A percentile compares a stretch with the other conserved stretches of the same genome.
Conservation (phyloP, 306 rosid genomes). For the Citrullus mucosospermus region DNA sequence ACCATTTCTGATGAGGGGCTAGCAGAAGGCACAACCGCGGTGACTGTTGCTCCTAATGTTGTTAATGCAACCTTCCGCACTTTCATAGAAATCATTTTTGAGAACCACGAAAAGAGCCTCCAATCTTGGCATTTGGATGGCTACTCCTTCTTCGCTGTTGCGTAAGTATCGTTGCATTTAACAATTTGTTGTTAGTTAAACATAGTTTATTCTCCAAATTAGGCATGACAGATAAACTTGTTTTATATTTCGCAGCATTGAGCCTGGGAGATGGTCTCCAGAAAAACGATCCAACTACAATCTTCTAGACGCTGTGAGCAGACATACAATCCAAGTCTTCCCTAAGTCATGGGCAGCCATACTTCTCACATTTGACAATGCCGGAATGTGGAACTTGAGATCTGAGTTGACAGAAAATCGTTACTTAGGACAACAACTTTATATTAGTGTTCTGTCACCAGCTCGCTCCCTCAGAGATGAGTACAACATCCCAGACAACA, state of each 20-base stretch:
- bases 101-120: slow-evolving; percentile 4
- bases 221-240: neutral
- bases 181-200: too few relatives aligned
- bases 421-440: neutral
- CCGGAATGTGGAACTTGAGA: too few relatives aligned
- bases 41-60: slow-evolving; percentile 25
- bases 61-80: slow-evolving; percentile 19
- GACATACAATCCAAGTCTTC: slow-evolving; percentile 25
- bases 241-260: slow-evolving; percentile 19
- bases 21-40: neutral
- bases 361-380: too few relatives aligned
- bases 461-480: neutral
- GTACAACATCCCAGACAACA: neutral
- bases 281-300: slow-evolving; percentile 16
- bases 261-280: slow-evolving; percentile 65
- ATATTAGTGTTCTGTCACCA: neutral
- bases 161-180: neutral
- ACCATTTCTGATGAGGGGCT: slow-evolving; percentile 25
- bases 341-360: too few relatives aligned
- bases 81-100: slow-evolving; percentile 53
- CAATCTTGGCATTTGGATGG: slow-evolving; percentile 62
- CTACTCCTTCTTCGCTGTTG: slow-evolving; percentile 7
- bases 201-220: too few relatives aligned
- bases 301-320: slow-evolving; percentile 63
- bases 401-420: too few relatives aligned